Evolutionary conservation across 768 basidiomycete genomes (phyloP).

Genomic region (Baorangia bicolor): DNA sequence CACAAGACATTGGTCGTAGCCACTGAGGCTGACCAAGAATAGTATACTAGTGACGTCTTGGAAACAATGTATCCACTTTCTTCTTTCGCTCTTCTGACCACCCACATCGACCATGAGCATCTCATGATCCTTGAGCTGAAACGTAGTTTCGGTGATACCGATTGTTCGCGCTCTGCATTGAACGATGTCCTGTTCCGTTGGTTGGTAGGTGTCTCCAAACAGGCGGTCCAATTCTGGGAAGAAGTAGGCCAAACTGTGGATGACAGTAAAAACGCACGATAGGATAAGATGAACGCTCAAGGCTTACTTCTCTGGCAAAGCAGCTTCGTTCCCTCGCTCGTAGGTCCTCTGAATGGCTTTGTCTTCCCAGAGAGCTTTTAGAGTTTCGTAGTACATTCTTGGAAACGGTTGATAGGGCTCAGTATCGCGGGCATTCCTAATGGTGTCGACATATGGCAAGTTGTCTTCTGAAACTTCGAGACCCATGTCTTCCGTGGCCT

Average conservation of each 20-base stretch:
- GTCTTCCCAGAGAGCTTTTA: constrained; percentile 77
- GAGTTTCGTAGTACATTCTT: constrained; percentile 56
- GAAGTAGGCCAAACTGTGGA: constrained; percentile 66
- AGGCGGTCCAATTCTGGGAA: constrained; percentile 77
- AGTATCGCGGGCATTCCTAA: constrained; percentile 70
- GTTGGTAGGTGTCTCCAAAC: constrained; percentile 69
- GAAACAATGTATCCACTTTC: constrained; percentile 96
- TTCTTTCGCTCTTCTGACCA: constrained; percentile 89
- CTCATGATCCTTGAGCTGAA: constrained; percentile 73
- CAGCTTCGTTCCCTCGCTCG: constrained; percentile 83
- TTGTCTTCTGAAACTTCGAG: constrained; percentile 69
- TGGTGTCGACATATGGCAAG: constrained; percentile 51
- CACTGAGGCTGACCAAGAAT: constrained; percentile 87
- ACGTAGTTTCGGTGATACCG: constrained; percentile 87
- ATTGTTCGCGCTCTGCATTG: constrained; percentile 84
- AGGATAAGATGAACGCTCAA: neutral
- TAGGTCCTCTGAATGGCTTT: constrained; percentile 72
- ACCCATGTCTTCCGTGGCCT: constrained; percentile 88
- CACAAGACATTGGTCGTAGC: constrained; percentile 92
- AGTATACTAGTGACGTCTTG: constrained; percentile 93
- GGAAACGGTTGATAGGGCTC: constrained; percentile 84
- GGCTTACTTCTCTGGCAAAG: constrained; percentile 83
- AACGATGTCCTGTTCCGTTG: constrained; percentile 86
- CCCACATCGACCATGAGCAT: constrained; percentile 94
- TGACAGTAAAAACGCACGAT: neutral